These are phyloP conservation scores for Cercophora samala DNA, from an alignment of 495 filamentous ascomycete species.

Conservation along the genomic window DNA sequence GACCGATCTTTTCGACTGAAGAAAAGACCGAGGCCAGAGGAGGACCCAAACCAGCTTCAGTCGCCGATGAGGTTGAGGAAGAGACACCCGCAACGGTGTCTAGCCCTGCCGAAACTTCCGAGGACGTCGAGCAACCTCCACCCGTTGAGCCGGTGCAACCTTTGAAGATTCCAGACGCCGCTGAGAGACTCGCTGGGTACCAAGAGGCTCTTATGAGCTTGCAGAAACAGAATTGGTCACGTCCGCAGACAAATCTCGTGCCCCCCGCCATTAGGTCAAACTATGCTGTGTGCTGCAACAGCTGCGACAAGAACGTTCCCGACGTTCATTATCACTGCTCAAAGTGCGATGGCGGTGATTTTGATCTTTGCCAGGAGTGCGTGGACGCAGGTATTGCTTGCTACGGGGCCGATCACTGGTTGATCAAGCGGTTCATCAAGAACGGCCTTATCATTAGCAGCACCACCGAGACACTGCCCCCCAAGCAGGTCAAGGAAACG, in stretches of 20 bases:
- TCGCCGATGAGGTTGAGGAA: constrained; percentile 28
- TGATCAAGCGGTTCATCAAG: constrained; percentile 84
- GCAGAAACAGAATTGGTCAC: background rate
- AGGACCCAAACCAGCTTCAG: constrained; percentile 28
- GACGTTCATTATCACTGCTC: constrained; percentile 92
- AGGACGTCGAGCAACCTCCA: background rate
- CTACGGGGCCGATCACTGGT: constrained; percentile 74
- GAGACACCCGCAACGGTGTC: constrained; percentile 4
- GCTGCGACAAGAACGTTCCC: constrained; percentile 71
- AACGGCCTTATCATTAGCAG: constrained; percentile 78
- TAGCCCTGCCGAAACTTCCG: background rate
- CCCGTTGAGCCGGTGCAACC: background rate
- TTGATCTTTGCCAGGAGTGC: constrained; percentile 83
- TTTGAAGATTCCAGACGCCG: background rate
- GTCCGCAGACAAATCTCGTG: background rate
- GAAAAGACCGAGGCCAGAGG: constrained; percentile 16
- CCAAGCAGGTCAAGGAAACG: constrained; percentile 46
- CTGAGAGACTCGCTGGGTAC: background rate
- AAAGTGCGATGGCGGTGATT: constrained; percentile 89
- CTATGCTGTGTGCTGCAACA: constrained; percentile 85
- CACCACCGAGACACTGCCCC: constrained; percentile 72
- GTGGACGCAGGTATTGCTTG: constrained; percentile 73
- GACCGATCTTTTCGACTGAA: constrained; percentile 15
- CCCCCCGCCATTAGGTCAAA: constrained; percentile 16
- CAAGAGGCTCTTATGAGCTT: background rate